Percentiles rank a stretch among this genome's conserved stretches.
Evolutionary conservation across 257 asterid species (phyloP).

Genomic region (Osmanthus fragrans): DNA sequence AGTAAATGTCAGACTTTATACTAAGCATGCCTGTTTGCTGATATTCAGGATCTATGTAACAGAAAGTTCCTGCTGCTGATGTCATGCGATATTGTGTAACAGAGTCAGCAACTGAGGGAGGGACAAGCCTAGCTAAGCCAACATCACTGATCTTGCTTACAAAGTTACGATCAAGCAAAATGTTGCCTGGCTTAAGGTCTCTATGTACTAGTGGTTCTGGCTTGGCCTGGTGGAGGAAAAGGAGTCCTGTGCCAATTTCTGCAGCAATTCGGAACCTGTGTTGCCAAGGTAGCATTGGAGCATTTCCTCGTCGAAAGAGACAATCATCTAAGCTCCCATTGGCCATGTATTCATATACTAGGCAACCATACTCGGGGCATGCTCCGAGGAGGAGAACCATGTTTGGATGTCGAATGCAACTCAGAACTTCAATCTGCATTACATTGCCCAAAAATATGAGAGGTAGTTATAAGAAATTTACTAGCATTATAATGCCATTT

Average conservation of each 20-base stretch:
- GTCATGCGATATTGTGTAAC: conserved; percentile 96
- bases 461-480: background rate
- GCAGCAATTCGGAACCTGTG: conserved; percentile 82
- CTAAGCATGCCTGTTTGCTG: conserved; percentile 96
- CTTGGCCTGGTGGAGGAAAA: conserved; percentile 86
- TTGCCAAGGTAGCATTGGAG: conserved; percentile 83
- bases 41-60: conserved; percentile 91
- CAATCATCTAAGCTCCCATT: conserved; percentile 92
- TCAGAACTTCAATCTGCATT: conserved; percentile 83
- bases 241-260: conserved; percentile 85
- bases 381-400: conserved; percentile 99
- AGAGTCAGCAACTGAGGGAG: conserved; percentile 81
- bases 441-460: conserved; percentile 6
- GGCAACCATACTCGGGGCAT: conserved; percentile 94
- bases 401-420: conserved; percentile 92
- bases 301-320: conserved; percentile 59
- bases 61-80: conserved; percentile 91
- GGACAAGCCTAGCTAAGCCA: conserved; percentile 90
- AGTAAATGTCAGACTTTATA: conserved; percentile 76
- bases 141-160: conserved; percentile 94
- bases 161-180: conserved; percentile 80
- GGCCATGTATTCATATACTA: conserved; percentile 88
- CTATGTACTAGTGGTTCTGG: conserved; percentile 95
- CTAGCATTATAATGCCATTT: background rate
- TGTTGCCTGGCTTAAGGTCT: conserved; percentile 85